A percentile compares a stretch with the other conserved stretches of the same genome.
phyloP scores from a whole-genome alignment of 352 stramenopile genomes.

The Globisporangium camurandrum region DNA sequence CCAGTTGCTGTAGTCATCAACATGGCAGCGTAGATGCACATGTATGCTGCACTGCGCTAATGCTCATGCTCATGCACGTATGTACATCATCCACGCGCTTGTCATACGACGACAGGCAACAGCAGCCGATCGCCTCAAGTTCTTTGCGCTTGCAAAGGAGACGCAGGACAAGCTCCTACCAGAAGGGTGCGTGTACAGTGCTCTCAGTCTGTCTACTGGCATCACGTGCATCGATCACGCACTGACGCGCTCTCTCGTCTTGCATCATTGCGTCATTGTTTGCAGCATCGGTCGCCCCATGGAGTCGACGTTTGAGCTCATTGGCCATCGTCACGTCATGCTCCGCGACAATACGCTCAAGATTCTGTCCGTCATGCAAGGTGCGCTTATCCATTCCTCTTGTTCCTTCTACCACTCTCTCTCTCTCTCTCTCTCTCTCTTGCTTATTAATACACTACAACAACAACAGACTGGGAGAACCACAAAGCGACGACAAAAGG shows the following conservation, averaged over 20 bases:
- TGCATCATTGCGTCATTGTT: no score
- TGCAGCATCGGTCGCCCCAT: slow-evolving; percentile 62
- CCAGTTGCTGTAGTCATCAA: background rate
- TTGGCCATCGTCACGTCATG: slow-evolving; percentile 81
- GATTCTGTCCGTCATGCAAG: slow-evolving; percentile 67
- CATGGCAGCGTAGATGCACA: background rate
- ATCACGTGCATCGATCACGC: no score
- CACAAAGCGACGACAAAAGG: slow-evolving; percentile 39
- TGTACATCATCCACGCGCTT: background rate
- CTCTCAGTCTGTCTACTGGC: background rate
- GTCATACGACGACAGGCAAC: slow-evolving; percentile 29
- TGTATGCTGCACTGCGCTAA: background rate
- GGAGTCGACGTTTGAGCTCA: slow-evolving; percentile 74
- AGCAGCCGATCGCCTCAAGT: slow-evolving; percentile 58
- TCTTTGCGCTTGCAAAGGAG: slow-evolving; percentile 73
- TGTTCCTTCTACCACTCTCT: background rate
- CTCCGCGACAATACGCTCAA: slow-evolving; percentile 68
- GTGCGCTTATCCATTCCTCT: slow-evolving; percentile 26
- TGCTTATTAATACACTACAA: no score
- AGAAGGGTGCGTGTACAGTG: slow-evolving; percentile 34
- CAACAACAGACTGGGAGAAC: slow-evolving; percentile 60
- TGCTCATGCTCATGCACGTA: background rate
- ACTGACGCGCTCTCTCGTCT: no score
- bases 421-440: no score
- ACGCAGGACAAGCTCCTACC: slow-evolving; percentile 68